Base-by-base conservation (phyloP, 1,284 basidiomycete species). In the Cystobasidium pallidum region DNA sequence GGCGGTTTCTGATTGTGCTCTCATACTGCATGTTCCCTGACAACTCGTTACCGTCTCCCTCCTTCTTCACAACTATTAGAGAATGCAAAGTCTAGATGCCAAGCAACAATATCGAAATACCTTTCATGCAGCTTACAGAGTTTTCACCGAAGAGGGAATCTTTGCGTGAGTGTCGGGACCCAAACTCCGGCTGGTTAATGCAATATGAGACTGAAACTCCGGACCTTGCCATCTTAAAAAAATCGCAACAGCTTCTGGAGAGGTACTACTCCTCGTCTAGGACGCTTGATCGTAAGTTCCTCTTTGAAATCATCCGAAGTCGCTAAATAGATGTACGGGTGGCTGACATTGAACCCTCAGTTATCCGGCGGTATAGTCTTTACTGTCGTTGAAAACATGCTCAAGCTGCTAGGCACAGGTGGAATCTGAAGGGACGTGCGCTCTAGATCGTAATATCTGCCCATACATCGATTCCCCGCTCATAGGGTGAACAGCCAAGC, bases 321-420 rank as follows among this genome's bases (percentile, higher is more conserved):
- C 34, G 36, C 36, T 39, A 13, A 39, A 43, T 6, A 6, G 43
- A 7, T 32, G 36, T 21, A n/a, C 21, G 26, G 30, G 39, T 41
- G 54, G 21, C 39, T 57, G 30, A 47, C 15, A 47, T 55, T 75
- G 63, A 61, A 72, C 74, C 13, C 73, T 75, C 79, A 94, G 89
- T 81, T 96, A 83, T 91, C 90, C 71, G 94, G 95, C 19, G 95
- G 94, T 1, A 94, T 99, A 78, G 90, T 94, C 49, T 98, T 98
- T 80, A 94, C 93, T 0, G 86, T 94, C 0, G 95, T 95, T 80
- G 93, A 96, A 80, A 88, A 90, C 70, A 82, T 74, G 2, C 45
- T 71, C 30, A 64, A 63, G 36, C 34, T 71, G 21, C 61, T 71
- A 8, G 68, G 43, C 19, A 41, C 62, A 30, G 47, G 62, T 15